Evolutionary conservation across 2,329 filamentous ascomycete species (phyloP).

Genomic region (Colletotrichum endophyticum): DNA sequence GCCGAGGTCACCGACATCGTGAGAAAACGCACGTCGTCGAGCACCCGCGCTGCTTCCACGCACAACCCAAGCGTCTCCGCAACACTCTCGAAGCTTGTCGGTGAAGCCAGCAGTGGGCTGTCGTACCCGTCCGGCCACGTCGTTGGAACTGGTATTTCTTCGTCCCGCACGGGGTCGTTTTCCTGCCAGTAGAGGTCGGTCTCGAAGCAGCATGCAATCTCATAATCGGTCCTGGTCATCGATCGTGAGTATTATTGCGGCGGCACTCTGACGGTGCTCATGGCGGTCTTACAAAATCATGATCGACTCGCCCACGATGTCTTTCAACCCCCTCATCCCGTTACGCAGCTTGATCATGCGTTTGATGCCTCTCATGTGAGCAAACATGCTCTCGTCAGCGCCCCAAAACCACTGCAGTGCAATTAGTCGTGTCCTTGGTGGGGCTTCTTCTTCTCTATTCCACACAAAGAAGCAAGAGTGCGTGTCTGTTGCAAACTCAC

Average conservation of each 20-base stretch:
- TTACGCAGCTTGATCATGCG: conserved; percentile 30
- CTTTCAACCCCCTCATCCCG: conserved; percentile 28
- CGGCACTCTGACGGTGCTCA: background rate
- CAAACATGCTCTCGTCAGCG: conserved; percentile 31
- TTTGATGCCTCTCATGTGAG: conserved; percentile 33
- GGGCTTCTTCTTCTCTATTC: accelerated
- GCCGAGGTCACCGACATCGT: conserved; percentile 24
- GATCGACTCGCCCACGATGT: conserved; percentile 27
- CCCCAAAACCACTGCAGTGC: conserved; percentile 25
- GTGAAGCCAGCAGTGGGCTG: conserved; percentile 27
- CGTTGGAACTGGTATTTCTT: conserved; percentile 11
- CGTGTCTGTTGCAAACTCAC: background rate
- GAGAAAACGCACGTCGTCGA: conserved; percentile 32
- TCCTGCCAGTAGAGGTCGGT: conserved; percentile 29
- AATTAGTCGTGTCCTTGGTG: background rate
- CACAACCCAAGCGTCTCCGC: conserved; percentile 17
- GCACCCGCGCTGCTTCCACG: conserved; percentile 23
- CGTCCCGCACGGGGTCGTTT: conserved; percentile 8
- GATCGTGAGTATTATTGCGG: background rate
- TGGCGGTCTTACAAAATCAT: conserved; percentile 11
- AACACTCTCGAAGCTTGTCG: conserved; percentile 21
- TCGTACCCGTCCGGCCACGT: conserved; percentile 26
- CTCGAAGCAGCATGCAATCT: conserved; percentile 33
- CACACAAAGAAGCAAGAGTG: background rate
- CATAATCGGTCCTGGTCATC: conserved; percentile 30